Conservation (phyloP, 352 stramenopile genomes). For the Halophytophthora batemanensis region DNA sequence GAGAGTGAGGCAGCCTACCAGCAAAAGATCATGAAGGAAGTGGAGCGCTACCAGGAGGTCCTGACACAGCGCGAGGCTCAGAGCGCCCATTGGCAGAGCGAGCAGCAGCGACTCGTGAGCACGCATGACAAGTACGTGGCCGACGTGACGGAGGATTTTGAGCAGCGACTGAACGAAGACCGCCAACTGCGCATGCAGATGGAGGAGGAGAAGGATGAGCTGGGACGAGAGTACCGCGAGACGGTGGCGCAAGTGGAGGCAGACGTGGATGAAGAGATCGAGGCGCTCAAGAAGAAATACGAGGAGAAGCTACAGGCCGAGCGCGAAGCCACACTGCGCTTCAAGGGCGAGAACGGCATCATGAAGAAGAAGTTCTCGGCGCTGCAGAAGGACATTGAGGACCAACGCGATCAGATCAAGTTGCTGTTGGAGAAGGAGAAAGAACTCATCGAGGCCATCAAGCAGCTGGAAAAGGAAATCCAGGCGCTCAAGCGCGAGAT, state of each 20-base stretch:
- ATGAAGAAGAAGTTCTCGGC: constrained; percentile 93
- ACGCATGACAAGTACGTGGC: constrained; percentile 82
- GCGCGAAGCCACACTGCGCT: constrained; percentile 80
- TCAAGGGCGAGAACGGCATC: constrained; percentile 93
- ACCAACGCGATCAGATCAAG: constrained; percentile 90
- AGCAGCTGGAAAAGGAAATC: constrained; percentile 89
- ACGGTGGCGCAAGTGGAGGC: constrained; percentile 76
- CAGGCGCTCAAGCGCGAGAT: constrained; percentile 94
- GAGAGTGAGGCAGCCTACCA: constrained; percentile 89
- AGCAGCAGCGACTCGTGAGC: constrained; percentile 55
- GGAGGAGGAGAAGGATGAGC: constrained; percentile 83
- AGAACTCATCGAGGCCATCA: constrained; percentile 83
- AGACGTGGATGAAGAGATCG: constrained; percentile 87
- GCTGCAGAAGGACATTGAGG: constrained; percentile 90
- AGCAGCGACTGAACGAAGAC: constrained; percentile 88
- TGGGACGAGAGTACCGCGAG: constrained; percentile 74
- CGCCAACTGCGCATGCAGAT: constrained; percentile 73
- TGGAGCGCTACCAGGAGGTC: constrained; percentile 89
- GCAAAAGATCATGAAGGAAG: constrained; percentile 92
- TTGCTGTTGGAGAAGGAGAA: constrained; percentile 86
- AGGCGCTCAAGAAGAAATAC: constrained; percentile 85
- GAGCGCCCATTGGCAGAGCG: constrained; percentile 61
- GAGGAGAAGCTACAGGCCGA: constrained; percentile 85
- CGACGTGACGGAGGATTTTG: constrained; percentile 91
- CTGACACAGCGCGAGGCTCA: constrained; percentile 85